Evolutionary conservation across 2,329 filamentous ascomycete genomes (phyloP), one percentile per base, ranked within the genome.

Genomic region (Lecanosticta acicola): DNA sequence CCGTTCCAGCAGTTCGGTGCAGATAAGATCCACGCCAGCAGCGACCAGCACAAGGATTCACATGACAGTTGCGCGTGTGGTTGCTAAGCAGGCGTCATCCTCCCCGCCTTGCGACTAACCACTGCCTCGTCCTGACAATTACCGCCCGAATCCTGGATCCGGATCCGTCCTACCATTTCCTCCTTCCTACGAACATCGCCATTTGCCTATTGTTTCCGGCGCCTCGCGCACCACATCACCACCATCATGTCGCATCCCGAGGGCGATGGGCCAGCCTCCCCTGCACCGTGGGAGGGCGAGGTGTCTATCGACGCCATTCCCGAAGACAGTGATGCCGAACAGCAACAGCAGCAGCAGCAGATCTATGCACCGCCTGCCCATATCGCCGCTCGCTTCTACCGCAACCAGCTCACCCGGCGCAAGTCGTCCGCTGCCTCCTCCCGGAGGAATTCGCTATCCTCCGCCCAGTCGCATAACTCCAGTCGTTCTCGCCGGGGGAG

Each of bases 381-480:
- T 61, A 84, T 90, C 61, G 85, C 85, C 57, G 85, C 85, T 43
- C 84, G 85, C 53, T 87, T 91, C 71, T 86, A 86, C 67, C 78
- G 71, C 54, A 60, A 57, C 49, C 62, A 81, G 50, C 78, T 77
- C 29, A 78, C 80, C 55, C 77, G 74, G 52, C 81, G 84, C 56
- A 86, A 84, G 65, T 83, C 83, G 46, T 89, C 85, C 18, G 84
- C 85, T 11, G 80, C 85, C 18, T 89, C 85, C 1, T 89, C 85
- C 21, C 83, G 85, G 54, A 81, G 85, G 51, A 89, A 88, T 68
- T 89, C 85, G 46, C 78, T 89, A 21, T 88, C 85, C 3, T 90
- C 85, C 1, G 80, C 76, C 18, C 84, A 54, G 48, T 87, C 84
- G 13, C 80, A 81, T 51, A 81, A 79, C 42, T 86, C 84, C 2